A percentile compares a stretch with the other conserved stretches of the same genome.
These are phyloP conservation scores for Plicaturopsis crispa DNA, from an alignment of 768 basidiomycete genomes.

Conservation along the genomic window DNA sequence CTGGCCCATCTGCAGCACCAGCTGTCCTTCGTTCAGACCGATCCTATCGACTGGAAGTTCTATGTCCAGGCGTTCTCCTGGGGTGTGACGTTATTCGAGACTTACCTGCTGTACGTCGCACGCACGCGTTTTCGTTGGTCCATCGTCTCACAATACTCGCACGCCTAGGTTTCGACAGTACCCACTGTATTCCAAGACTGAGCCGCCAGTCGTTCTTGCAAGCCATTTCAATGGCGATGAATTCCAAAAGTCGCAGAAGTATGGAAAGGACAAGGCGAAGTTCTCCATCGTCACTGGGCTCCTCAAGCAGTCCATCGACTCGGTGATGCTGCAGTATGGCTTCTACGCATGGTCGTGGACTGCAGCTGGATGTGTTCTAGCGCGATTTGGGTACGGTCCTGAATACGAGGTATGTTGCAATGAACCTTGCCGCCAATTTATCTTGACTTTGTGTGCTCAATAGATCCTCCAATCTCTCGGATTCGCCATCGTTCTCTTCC, in stretches of 20 bases:
- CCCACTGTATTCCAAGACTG: slow-evolving; percentile 70
- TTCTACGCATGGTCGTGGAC: slow-evolving; percentile 83
- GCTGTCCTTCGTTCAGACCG: slow-evolving; percentile 65
- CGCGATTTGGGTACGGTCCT: slow-evolving; percentile 50
- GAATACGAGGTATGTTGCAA: slow-evolving; percentile 60
- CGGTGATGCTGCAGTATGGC: slow-evolving; percentile 62
- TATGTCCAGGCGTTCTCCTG: slow-evolving; percentile 78
- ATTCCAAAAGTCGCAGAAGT: slow-evolving; percentile 86
- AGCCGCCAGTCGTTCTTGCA: slow-evolving; percentile 65
- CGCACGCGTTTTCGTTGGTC: slow-evolving; percentile 3
- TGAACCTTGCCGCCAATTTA: neutral
- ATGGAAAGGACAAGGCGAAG: slow-evolving; percentile 86
- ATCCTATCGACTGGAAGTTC: slow-evolving; percentile 73
- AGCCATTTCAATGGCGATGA: slow-evolving; percentile 59
- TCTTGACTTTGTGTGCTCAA: slow-evolving; percentile 2
- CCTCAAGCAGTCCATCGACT: slow-evolving; percentile 67
- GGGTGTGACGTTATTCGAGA: slow-evolving; percentile 77
- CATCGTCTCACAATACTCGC: slow-evolving; percentile 1
- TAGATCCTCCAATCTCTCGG: slow-evolving; percentile 85
- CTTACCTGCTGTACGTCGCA: slow-evolving; percentile 72
- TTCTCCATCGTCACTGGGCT: slow-evolving; percentile 71
- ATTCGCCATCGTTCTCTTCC: slow-evolving; percentile 62
- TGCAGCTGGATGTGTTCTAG: slow-evolving; percentile 45
- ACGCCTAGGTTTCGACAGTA: slow-evolving; percentile 63
- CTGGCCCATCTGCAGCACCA: slow-evolving; percentile 49